Conservation (phyloP, 2,329 filamentous ascomycete species). For the Aspergillus chevalieri region DNA sequence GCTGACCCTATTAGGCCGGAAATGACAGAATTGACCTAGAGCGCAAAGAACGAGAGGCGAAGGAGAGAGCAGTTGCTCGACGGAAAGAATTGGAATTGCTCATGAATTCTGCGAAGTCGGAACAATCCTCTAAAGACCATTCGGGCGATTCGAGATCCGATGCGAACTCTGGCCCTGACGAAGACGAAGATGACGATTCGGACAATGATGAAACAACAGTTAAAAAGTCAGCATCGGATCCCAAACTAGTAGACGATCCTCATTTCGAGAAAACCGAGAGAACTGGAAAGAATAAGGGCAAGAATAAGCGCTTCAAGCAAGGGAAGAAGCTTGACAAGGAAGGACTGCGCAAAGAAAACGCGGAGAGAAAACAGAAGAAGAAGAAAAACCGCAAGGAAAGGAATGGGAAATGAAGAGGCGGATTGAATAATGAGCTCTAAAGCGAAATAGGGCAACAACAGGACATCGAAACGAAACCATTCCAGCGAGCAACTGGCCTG, state of each 20-base stretch:
- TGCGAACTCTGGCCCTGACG: slow-evolving; percentile 7
- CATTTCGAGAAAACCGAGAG: slow-evolving; percentile 4
- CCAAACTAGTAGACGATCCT: slow-evolving; percentile 2
- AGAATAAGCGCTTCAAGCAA: slow-evolving; percentile 17
- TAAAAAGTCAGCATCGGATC: not conserved
- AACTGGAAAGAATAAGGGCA: slow-evolving; percentile 19
- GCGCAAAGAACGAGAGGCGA: slow-evolving; percentile 45
- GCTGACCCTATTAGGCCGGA: slow-evolving; percentile 31
- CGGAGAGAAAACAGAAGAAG: slow-evolving; percentile 28
- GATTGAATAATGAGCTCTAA: not conserved
- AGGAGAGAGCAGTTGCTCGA: slow-evolving; percentile 46
- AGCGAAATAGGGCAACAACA: not conserved
- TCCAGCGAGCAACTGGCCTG: too few species aligned
- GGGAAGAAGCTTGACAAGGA: slow-evolving; percentile 23
- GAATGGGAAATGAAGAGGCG: slow-evolving; percentile 16
- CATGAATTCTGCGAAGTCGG: slow-evolving; percentile 29
- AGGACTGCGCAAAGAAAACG: slow-evolving; percentile 20
- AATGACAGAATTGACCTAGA: slow-evolving; percentile 49
- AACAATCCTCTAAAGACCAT: slow-evolving; percentile 13
- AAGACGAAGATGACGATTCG: slow-evolving; percentile 8
- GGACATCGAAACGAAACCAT: too few species aligned
- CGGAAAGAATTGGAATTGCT: slow-evolving; percentile 42
- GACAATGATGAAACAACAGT: slow-evolving; percentile 9
- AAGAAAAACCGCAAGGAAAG: slow-evolving; percentile 37
- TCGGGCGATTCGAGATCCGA: slow-evolving; percentile 15